phyloP scores from a whole-genome alignment of 192 early-diverging fungal genomes.

The Physocladia obscura region DNA sequence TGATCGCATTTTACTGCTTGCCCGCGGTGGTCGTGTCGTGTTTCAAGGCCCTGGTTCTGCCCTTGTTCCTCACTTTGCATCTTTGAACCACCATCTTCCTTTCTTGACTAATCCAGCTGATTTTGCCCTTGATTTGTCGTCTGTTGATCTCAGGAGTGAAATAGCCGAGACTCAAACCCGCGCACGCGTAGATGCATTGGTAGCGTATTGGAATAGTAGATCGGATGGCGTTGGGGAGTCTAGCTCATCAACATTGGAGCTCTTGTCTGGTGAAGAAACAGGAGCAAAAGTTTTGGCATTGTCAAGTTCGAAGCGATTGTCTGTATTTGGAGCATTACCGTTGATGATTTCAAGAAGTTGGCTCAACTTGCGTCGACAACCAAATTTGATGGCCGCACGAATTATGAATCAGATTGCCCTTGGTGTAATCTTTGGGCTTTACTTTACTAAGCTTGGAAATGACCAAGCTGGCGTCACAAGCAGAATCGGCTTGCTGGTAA shows the following conservation, averaged over 20 bases:
- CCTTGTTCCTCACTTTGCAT: conserved; percentile 39
- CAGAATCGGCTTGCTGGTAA: conserved; percentile 39
- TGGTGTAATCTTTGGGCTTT: conserved; percentile 43
- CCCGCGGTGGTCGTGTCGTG: conserved; percentile 36
- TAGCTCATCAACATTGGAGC: background rate
- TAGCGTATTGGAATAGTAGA: conserved; percentile 16
- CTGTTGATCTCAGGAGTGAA: conserved; percentile 38
- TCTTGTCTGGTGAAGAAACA: conserved; percentile 11
- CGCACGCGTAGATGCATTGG: conserved; percentile 28
- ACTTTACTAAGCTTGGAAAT: conserved; percentile 28
- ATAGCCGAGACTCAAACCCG: conserved; percentile 24
- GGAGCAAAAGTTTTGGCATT: background rate
- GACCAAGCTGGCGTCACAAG: conserved; percentile 36
- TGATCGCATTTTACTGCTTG: conserved; percentile 44
- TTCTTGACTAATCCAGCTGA: conserved; percentile 46
- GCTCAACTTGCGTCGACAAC: conserved; percentile 37
- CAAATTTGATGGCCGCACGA: conserved; percentile 29
- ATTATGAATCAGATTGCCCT: conserved; percentile 42
- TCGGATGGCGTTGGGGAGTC: background rate
- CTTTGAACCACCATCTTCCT: conserved; percentile 30
- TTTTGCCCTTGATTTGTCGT: conserved; percentile 46
- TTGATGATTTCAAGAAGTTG: conserved; percentile 34
- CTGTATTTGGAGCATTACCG: conserved; percentile 22
- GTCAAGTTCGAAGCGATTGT: conserved; percentile 8
- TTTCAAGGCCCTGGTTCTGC: conserved; percentile 34